phyloP scores from a whole-genome alignment of 169 alveolate genomes.

The Neospora caninum region DNA sequence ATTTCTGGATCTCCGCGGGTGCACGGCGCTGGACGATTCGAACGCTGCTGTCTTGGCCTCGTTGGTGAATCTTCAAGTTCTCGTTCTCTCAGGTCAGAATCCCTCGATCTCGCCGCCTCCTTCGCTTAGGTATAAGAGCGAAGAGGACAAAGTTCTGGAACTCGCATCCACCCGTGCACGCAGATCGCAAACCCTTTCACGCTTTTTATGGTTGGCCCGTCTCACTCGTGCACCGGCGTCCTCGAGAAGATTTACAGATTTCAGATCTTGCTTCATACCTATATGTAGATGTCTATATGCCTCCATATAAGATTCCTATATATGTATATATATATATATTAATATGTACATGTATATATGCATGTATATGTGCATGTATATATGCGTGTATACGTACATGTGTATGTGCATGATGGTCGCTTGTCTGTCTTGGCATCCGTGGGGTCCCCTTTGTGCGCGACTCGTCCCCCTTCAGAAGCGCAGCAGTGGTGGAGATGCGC shows the following conservation, averaged over 20 bases:
- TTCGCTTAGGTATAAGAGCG: not conserved
- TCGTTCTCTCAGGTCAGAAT: conserved; percentile 51
- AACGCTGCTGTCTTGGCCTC: conserved; percentile 60
- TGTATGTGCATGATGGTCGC: too few relatives aligned
- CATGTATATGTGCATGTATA: not conserved
- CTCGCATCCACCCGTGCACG: not conserved
- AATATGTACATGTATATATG: not conserved
- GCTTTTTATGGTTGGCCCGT: too few relatives aligned
- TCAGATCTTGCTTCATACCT: too few relatives aligned
- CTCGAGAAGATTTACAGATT: too few relatives aligned
- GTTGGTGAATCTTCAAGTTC: conserved; percentile 56
- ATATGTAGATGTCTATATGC: too few relatives aligned
- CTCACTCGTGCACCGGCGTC: too few relatives aligned
- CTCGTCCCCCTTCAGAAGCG: too few relatives aligned
- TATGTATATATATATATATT: not conserved
- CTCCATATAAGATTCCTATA: not conserved
- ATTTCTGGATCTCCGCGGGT: conserved; percentile 66
- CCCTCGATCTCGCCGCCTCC: too few relatives aligned
- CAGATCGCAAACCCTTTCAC: too few relatives aligned
- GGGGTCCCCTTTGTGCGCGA: too few relatives aligned
- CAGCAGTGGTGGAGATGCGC: too few relatives aligned
- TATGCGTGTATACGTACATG: not conserved
- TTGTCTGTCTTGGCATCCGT: too few relatives aligned
- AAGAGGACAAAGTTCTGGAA: not conserved
- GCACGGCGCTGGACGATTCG: conserved; percentile 42